These are phyloP conservation scores for Pseudogymnoascus sp. DNA, from an alignment of 2,329 filamentous ascomycete genomes.

Conservation along the genomic window DNA sequence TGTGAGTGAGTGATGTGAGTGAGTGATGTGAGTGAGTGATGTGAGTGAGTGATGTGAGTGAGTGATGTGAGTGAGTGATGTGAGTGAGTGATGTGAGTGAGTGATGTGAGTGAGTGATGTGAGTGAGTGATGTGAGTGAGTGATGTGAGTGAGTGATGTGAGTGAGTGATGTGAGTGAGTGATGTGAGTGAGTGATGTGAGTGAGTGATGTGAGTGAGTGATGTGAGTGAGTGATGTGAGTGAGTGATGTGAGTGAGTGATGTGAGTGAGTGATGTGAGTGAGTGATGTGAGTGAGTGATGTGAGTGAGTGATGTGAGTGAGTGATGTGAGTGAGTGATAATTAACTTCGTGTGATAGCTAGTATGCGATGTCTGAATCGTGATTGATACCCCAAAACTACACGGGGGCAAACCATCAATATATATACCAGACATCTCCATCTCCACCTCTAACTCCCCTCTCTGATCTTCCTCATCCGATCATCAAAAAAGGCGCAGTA, in stretches of 20 bases:
- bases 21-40: neutral
- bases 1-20: neutral
- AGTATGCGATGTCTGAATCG: neutral
- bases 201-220: neutral
- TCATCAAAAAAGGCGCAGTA: neutral
- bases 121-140: neutral
- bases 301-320: no score
- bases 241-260: neutral
- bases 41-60: no score
- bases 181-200: neutral
- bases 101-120: neutral
- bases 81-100: neutral
- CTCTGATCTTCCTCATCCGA: neutral
- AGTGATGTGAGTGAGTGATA: neutral
- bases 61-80: neutral
- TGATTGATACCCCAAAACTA: neutral
- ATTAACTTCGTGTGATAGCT: neutral
- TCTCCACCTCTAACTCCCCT: no score
- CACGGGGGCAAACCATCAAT: neutral
- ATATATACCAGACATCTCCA: neutral
- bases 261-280: neutral
- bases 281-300: neutral
- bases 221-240: neutral
- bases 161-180: neutral
- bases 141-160: neutral